Conservation (phyloP, 2,329 filamentous ascomycete species). For the Talaromyces sp. region DNA sequence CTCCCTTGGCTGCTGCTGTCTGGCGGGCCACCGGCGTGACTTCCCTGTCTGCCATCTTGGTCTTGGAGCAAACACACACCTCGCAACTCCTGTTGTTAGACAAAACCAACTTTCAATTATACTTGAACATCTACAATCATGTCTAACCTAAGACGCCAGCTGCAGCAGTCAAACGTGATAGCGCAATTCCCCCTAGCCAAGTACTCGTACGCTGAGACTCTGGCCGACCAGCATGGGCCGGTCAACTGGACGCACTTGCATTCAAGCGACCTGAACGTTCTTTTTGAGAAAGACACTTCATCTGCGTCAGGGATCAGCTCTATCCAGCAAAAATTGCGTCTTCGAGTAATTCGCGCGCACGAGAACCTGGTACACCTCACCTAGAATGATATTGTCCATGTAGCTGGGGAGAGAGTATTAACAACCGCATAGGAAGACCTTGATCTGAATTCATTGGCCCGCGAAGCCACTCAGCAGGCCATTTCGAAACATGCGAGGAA, state of each 20-base stretch:
- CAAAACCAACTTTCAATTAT: neutral
- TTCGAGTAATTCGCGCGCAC: slow-evolving; percentile 32
- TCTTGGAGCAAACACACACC: neutral
- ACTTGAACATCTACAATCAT: neutral
- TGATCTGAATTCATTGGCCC: slow-evolving; percentile 31
- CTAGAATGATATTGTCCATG: neutral
- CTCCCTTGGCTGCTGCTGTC: slow-evolving; percentile 1
- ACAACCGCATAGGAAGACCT: slow-evolving; percentile 34
- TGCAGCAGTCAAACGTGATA: slow-evolving; percentile 10
- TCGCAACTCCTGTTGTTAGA: neutral
- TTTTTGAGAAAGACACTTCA: slow-evolving; percentile 29
- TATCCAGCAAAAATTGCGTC: slow-evolving; percentile 19
- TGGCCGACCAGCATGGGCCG: slow-evolving; percentile 31
- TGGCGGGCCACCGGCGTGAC: neutral
- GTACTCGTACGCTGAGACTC: slow-evolving; percentile 41
- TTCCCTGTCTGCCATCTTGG: neutral
- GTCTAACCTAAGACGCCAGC: slow-evolving; percentile 1
- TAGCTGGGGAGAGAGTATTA: neutral
- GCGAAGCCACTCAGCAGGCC: slow-evolving; percentile 18
- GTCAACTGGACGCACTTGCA: slow-evolving; percentile 43
- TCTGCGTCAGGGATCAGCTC: slow-evolving; percentile 7
- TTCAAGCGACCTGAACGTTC: slow-evolving; percentile 29
- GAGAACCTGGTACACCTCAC: slow-evolving; percentile 31
- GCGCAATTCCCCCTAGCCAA: slow-evolving; percentile 32
- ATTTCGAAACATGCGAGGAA: slow-evolving; percentile 15